These are phyloP conservation scores for Trametes elegans DNA, from an alignment of 768 basidiomycete genomes.

Conservation along the genomic window DNA sequence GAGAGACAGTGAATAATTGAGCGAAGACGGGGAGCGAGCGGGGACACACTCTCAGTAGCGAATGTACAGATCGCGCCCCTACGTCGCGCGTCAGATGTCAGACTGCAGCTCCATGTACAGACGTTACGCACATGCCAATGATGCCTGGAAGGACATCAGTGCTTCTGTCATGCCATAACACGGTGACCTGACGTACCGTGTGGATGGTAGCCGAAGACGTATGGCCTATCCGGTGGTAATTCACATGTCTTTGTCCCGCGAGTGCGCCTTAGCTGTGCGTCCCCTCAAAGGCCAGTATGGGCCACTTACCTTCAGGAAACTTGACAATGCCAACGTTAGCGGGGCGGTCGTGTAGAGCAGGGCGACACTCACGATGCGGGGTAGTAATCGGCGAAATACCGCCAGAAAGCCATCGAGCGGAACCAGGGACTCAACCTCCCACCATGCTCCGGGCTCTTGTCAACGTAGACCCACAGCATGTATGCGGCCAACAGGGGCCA, in stretches of 20 bases:
- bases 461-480: slow-evolving; percentile 78
- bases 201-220: slow-evolving; percentile 98
- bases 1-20: not conserved
- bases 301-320: slow-evolving; percentile 42
- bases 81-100: not conserved
- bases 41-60: slow-evolving; percentile 75
- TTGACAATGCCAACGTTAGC: slow-evolving; percentile 1
- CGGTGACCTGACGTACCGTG: slow-evolving; percentile 62
- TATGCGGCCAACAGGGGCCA: slow-evolving; percentile 87
- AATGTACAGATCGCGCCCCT: slow-evolving; percentile 98
- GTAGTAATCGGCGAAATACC: slow-evolving; percentile 90
- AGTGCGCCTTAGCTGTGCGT: not conserved
- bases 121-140: slow-evolving; percentile 93
- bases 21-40: not conserved
- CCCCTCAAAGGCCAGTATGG: not conserved
- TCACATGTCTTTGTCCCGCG: slow-evolving; percentile 66
- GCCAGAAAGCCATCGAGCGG: slow-evolving; percentile 70
- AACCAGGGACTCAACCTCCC: slow-evolving; percentile 75
- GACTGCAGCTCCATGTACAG: too few relatives aligned
- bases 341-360: not conserved
- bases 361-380: slow-evolving; percentile 74
- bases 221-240: slow-evolving; percentile 86
- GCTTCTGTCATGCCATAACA: not conserved
- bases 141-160: slow-evolving; percentile 55
- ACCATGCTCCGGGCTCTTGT: slow-evolving; percentile 71